phyloP scores from a whole-genome alignment of 768 basidiomycete genomes.

The Lentinula lateritia region DNA sequence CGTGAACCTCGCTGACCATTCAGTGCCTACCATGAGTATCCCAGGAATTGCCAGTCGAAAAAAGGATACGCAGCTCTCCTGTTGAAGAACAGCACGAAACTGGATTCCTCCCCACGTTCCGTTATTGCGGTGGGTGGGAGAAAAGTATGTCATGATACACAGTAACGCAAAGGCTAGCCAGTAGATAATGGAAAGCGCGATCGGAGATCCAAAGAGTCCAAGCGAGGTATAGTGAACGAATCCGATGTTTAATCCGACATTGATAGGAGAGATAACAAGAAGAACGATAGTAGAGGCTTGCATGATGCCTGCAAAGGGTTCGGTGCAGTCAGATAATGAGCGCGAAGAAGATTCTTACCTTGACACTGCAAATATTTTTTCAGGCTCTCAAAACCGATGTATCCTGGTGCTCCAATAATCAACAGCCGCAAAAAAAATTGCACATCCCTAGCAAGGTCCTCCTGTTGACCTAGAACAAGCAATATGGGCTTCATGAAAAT shows the following conservation, averaged over 20 bases:
- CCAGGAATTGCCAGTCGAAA: conserved; percentile 69
- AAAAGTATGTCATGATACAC: conserved; percentile 40
- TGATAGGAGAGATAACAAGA: conserved; percentile 59
- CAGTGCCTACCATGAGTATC: conserved; percentile 74
- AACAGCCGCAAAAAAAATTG: conserved; percentile 63
- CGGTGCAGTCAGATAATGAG: background rate
- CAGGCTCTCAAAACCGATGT: conserved; percentile 69
- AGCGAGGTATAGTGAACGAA: conserved; percentile 63
- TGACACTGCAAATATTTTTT: conserved; percentile 82
- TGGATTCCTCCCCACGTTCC: conserved; percentile 62
- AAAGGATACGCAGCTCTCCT: conserved; percentile 48
- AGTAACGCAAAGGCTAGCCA: conserved; percentile 62
- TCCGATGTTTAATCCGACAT: conserved; percentile 50
- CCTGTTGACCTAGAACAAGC: conserved; percentile 57
- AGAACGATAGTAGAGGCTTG: conserved; percentile 62
- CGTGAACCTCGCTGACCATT: conserved; percentile 50
- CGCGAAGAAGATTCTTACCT: conserved; percentile 31
- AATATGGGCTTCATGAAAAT: conserved; percentile 58
- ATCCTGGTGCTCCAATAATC: conserved; percentile 62
- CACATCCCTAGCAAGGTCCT: conserved; percentile 49
- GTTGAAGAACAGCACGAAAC: conserved; percentile 37
- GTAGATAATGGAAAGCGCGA: conserved; percentile 64
- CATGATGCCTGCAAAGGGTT: conserved; percentile 56
- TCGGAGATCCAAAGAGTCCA: conserved; percentile 60
- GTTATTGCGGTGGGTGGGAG: conserved; percentile 48